Base-by-base conservation (phyloP, 495 filamentous ascomycete species). In the Pyrenopolyporus hunteri region DNA sequence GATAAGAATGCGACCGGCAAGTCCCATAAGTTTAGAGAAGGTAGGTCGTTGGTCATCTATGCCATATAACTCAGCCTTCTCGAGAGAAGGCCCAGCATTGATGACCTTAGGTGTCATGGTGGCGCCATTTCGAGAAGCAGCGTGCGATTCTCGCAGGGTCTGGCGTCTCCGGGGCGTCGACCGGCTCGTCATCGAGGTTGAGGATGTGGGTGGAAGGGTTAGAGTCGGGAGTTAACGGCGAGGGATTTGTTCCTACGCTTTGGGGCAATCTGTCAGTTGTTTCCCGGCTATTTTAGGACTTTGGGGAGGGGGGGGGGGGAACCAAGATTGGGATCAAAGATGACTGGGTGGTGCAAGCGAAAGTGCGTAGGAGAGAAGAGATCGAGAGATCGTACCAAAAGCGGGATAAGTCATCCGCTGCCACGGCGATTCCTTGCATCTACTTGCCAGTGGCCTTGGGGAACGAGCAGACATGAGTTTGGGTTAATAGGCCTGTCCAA, bases 41-140 rank as follows among this genome's bases (percentile, higher is more conserved):
- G 81, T 74, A 26, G 80, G 77, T 10, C 81, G 77, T 54, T 76
- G 74, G 70, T 83, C 78, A 64, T 83, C 77, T 70, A 83, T 82
- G 45, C 80, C 80, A 71, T 80, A 83, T 71, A 82, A 72, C 43
- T 80, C 76, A 57, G 81, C 80, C 70, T 83, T 81, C 61, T 81
- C 79, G 53, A 83, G 75, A 8, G 81, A 82, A 42, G 81, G 80
- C 6, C 72, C 78, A 23, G 81, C 81, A 61, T 83, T 80, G 67
- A 83, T 83, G 50, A 83, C 77, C 46, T 71, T 71, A 10, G 69
- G 69, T n/a, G 60, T 71, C 42, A 54, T 50, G 10, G 63, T 13
- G 40, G 44, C 35, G 37, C 63, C 60, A 67, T 59, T 67, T 63
- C 69, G 69, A 43, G 63, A 51, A 63, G 58, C 69, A 14, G 66